Evolutionary conservation across 2,329 filamentous ascomycete species (phyloP), one percentile per base, ranked within the genome.

Genomic region (Podosphaera aphanis): DNA sequence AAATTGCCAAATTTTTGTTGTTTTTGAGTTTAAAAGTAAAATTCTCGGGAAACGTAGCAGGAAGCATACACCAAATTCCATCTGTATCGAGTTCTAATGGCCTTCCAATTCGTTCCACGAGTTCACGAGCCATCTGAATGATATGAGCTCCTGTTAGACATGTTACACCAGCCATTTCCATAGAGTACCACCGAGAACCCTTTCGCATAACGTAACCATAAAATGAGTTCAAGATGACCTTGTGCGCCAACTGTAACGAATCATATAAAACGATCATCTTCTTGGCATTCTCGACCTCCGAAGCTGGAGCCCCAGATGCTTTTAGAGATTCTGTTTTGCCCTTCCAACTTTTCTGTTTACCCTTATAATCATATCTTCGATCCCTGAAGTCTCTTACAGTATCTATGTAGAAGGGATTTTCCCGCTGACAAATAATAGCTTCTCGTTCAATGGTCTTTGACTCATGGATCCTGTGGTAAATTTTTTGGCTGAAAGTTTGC

Each of bases 141-240:
- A 98, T 98, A 37, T 78, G 83, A 27, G 90, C 90, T 50, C 90
- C 90, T 1, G 90, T 98, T 60, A 98, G 66, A 64, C 90, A 98
- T 37, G 90, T 98, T 3, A 98, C 90, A 55, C 90, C 90, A 15
- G 92, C 90, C 90, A 98, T 98, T 60, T 98, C 90, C 73, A 98
- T 79, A 16, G 90, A 98, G 60, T 98, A 98, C 90, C 90, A 98
- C 46, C 90, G 77, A 33, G 90, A 98, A 29, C 90, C 90, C 61
- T 98, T 98, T 65, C 90, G 73, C 90, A 98, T 98, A 60, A 95
- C 90, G 59, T 98, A 98, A 51, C 90, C 90, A 55, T 98, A 98
- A 66, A 98, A 98, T 47, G 85, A 93, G 66, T 98, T 98, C 46
- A 98, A 62, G 69, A 98, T 98, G 65, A 98, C 90, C 61, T 98